Evolutionary conservation across 306 rosid genomes (phyloP).

Genomic region (Cucurbita argyrosperma): DNA sequence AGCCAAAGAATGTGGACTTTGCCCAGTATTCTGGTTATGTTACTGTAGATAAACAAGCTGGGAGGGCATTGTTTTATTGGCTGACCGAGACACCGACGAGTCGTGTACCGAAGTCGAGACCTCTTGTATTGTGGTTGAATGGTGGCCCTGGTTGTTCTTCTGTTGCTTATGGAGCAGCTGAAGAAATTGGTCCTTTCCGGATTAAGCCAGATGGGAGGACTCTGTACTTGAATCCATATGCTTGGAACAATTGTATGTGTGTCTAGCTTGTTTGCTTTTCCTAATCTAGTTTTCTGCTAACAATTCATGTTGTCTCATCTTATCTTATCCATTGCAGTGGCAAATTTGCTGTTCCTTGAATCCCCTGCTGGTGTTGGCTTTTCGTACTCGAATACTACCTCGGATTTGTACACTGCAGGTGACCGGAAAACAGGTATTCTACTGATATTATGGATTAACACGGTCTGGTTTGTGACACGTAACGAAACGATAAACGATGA

Average conservation of each 20-base stretch:
- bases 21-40: conserved; percentile 86
- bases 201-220: conserved; percentile 70
- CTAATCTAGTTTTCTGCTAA: neutral
- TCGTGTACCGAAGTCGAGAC: conserved; percentile 52
- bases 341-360: conserved; percentile 77
- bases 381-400: conserved; percentile 62
- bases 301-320: neutral
- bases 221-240: conserved; percentile 69
- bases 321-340: conserved; percentile 44
- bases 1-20: conserved; percentile 58
- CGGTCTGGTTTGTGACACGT: neutral
- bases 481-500: neutral
- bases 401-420: conserved; percentile 67
- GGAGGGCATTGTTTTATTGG: conserved; percentile 93
- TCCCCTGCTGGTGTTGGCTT: conserved; percentile 99
- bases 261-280: neutral
- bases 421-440: conserved; percentile 77
- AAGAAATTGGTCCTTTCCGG: conserved; percentile 86
- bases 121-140: conserved; percentile 87
- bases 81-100: conserved; percentile 52
- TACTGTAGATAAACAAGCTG: conserved; percentile 56
- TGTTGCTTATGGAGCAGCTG: conserved; percentile 87
- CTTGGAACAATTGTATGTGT: conserved; percentile 82
- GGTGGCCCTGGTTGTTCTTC: conserved; percentile 99
- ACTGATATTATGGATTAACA: neutral